Conservation (phyloP, 257 asterid genomes). For the Lithospermum erythrorhizon region DNA sequence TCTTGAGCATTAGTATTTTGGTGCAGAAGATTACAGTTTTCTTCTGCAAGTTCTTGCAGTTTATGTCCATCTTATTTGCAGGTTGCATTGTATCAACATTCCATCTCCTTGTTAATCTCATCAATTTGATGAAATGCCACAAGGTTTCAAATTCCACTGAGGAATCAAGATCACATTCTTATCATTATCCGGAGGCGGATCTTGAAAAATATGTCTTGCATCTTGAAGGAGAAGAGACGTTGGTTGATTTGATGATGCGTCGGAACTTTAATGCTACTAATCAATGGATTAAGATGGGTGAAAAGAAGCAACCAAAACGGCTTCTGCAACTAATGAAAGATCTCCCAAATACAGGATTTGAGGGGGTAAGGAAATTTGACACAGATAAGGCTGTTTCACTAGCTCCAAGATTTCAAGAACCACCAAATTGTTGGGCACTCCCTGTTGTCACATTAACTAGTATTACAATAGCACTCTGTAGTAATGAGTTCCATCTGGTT, state of each 20-base stretch:
- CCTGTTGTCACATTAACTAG: conserved; percentile 82
- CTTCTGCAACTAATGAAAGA: conserved; percentile 42
- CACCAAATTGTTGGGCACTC: conserved; percentile 83
- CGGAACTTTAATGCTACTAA: conserved; percentile 34
- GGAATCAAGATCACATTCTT: conserved; percentile 26
- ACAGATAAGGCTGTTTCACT: conserved; percentile 40
- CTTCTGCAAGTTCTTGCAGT: conserved; percentile 46
- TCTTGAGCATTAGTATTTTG: conserved; percentile 32
- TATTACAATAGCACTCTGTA: conserved; percentile 54
- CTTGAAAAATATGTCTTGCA: conserved; percentile 53
- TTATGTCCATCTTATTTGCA: conserved; percentile 33
- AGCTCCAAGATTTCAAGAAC: conserved; percentile 37
- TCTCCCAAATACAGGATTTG: conserved; percentile 31
- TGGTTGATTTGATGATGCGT: conserved; percentile 51
- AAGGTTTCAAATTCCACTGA: conserved; percentile 5
- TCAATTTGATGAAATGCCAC: conserved; percentile 14
- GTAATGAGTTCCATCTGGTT: conserved; percentile 14
- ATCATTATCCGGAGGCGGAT: conserved; percentile 23
- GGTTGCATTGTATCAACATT: conserved; percentile 19
- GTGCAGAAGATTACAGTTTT: conserved; percentile 44
- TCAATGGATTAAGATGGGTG: conserved; percentile 53
- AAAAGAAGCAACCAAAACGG: conserved; percentile 42
- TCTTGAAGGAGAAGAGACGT: conserved; percentile 68
- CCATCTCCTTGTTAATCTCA: conserved; percentile 19
- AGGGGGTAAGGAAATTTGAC: conserved; percentile 56